Evolutionary conservation across 495 filamentous ascomycete genomes (phyloP), one percentile per base, ranked within the genome.

Genomic region (Aspergillus biplanus): DNA sequence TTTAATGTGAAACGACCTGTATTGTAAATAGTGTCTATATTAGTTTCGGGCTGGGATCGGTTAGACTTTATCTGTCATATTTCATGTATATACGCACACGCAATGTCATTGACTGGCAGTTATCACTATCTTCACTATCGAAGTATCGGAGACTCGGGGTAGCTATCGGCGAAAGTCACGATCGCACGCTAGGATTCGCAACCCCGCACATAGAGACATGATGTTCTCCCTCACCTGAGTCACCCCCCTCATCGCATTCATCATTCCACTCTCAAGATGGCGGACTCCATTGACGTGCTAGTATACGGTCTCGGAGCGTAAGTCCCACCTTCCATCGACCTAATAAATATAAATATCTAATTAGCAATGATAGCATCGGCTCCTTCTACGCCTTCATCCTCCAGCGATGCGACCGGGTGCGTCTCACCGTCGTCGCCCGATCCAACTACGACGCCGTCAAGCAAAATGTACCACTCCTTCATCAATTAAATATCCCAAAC

Each of bases 361-460:
- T 21, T 16, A 12, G 39, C 35, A 61, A 9, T 18, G 15, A 47
- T 35, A 80, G 76, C 16, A 79, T 80, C 57, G 78, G 78, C 70
- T 80, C 76, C 57, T 79, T 80, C 66, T 80, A 80, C 60, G 78
- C 76, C 48, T 79, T 83, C 64, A 78, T 85, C 47, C 63, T 83
- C 1, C 73, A 68, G 44, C 77, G 75, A 7, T 68, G 71, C 50
- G 63, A 73, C 15, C 69, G 73, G 18, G 79, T 85, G 11, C 69
- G 73, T 18, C 62, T 85, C n/a, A 83, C 76, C 0, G 81, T 83
- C 0, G 76, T 82, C n/a, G 82, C 82, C 6, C 78, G 81, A 35
- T 85, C 82, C 1, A 85, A 85, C 53, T 83, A 82, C 56, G 76
- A 82, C 0, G 76, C 76, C 7, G 80, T 83, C 12, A 72, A 69